Evolutionary conservation across 768 basidiomycete genomes (phyloP), one percentile per base, ranked within the genome.

Genomic region (Clathrus columnatus): DNA sequence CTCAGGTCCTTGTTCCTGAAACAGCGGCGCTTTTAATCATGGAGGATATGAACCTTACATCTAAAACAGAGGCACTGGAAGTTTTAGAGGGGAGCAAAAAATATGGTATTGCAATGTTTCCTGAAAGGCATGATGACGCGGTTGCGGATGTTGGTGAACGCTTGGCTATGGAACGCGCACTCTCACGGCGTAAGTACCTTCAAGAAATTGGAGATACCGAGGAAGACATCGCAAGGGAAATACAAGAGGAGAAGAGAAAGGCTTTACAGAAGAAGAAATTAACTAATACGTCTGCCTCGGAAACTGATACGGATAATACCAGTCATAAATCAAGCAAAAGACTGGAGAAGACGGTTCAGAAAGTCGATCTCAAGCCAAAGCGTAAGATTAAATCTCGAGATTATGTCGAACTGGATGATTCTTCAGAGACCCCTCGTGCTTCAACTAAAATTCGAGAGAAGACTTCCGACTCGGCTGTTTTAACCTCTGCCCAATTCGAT

Each of bases 1-100:
- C 86, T 36, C 83, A 84, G 16, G 77, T 97, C 27, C 78, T 98
- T n/a, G 82, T 97, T 2, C 95, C 95, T 1, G 94, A 97, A 69
- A 81, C 85, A 0, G 90, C 85, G 0, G 73, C 85, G 41, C 73
- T 78, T 21, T 79, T 98, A n/a, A 90, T 97, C 58, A 82, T 82
- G 73, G 75, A 86, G 56, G 93, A 98, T 65, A 78, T 78, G 62
- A 57, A 64, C 0, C 68, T 84, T 10, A 62, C 68, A 42, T 74
- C 73, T 2, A 67, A 73, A 3, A 62, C 67, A 0, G 72, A 69
- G 0, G 90, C 87, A 0, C 62, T 85, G 10, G 63, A 68, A 20
- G 80, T 88, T 5, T 67, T 93, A 48, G 76, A 81, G 26, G 84
- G 88, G 46, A 94, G 91, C 57, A 77, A 85, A 0, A 79, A 79